Conservation (phyloP, 805 yeast genomes). For the Cyberlindnera mississippiensis region DNA sequence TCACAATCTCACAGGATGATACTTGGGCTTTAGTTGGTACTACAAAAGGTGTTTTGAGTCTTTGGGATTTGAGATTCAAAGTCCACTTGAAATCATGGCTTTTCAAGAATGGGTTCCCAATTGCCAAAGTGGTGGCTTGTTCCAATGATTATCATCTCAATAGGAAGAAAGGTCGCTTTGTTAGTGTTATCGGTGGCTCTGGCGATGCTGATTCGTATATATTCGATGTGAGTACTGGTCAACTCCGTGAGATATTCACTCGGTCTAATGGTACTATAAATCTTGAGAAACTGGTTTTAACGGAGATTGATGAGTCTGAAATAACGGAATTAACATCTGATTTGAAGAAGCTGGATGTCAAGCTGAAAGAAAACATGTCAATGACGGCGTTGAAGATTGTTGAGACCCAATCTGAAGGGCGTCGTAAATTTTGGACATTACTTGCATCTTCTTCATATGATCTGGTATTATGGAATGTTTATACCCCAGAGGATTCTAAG, state of each 20-base stretch:
- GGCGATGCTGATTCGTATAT: constrained; percentile 55
- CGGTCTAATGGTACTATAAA: constrained; percentile 11
- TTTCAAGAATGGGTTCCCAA: constrained; percentile 46
- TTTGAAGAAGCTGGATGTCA: constrained; percentile 2
- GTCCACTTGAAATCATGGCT: constrained; percentile 59
- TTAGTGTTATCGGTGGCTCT: constrained; percentile 67
- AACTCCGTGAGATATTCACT: constrained; percentile 45
- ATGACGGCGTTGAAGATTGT: constrained; percentile 20
- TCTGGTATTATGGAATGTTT: constrained; percentile 37
- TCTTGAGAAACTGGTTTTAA: constrained; percentile 18
- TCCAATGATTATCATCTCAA: constrained; percentile 36
- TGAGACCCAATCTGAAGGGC: constrained; percentile 19
- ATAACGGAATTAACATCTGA: constrained; percentile 1
- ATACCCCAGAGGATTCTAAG: constrained; percentile 28
- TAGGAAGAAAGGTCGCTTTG: constrained; percentile 37
- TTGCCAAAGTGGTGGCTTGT: constrained; percentile 42
- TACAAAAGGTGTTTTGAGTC: constrained; percentile 60
- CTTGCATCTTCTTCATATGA: constrained; percentile 19
- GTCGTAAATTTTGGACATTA: constrained; percentile 20
- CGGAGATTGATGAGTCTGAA: constrained; percentile 15
- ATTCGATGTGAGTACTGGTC: constrained; percentile 69
- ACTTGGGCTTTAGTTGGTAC: constrained; percentile 78
- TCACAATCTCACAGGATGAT: constrained; percentile 49
- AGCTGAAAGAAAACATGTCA: constrained; percentile 7
- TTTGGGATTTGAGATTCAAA: constrained; percentile 80